These are phyloP conservation scores for Cicer bijugum DNA, from an alignment of 306 rosid genomes.

Conservation along the genomic window DNA sequence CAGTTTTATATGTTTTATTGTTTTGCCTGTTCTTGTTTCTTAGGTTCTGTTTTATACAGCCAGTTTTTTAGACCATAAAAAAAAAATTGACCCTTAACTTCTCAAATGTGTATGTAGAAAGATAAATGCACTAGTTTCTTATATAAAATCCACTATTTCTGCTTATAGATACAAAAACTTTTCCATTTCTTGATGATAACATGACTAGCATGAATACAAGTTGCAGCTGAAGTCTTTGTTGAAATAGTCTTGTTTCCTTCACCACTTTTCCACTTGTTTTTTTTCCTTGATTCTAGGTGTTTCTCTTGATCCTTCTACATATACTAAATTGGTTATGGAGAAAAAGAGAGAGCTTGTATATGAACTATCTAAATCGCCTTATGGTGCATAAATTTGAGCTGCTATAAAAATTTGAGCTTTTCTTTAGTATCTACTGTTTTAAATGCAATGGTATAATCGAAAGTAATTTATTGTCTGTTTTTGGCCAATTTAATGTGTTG, in stretches of 20 bases:
- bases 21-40: constrained; percentile 16
- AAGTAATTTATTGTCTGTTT: no score
- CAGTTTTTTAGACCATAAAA: constrained; percentile 9
- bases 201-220: constrained; percentile 37
- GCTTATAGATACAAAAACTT: constrained; percentile 20
- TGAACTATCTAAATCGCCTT: constrained; percentile 73
- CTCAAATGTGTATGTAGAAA: constrained; percentile 33
- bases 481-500: no score
- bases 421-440: no score
- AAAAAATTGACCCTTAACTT: constrained; percentile 11
- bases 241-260: constrained; percentile 37
- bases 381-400: constrained; percentile 54
- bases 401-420: no score
- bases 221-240: constrained; percentile 24
- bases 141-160: constrained; percentile 29
- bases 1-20: constrained; percentile 4
- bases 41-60: constrained; percentile 33
- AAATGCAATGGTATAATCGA: no score
- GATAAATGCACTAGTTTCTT: constrained; percentile 40
- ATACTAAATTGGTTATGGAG: constrained; percentile 78
- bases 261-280: background rate
- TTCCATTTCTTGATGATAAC: constrained; percentile 32
- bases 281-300: constrained; percentile 54
- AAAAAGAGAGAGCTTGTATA: constrained; percentile 83
- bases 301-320: constrained; percentile 61